Conservation (phyloP, 2,329 filamentous ascomycete species). For the Fusarium anthophilum region DNA sequence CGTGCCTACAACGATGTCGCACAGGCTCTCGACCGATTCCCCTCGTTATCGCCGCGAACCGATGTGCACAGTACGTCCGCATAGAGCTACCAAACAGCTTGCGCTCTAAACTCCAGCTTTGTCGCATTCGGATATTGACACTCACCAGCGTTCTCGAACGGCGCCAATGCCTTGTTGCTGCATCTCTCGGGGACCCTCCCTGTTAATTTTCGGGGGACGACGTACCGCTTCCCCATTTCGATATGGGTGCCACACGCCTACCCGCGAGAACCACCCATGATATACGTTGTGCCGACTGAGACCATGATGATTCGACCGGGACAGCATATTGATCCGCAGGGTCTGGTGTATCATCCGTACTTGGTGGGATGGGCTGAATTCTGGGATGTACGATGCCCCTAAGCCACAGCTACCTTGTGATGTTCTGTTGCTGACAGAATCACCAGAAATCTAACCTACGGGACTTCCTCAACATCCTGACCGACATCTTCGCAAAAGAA, state of each 20-base stretch:
- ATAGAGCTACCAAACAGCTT: slow-evolving; percentile 44
- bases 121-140: slow-evolving; percentile 16
- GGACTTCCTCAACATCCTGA: slow-evolving; percentile 83
- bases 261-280: slow-evolving; percentile 83
- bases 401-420: neutral
- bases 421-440: slow-evolving; percentile 1
- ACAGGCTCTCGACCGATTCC: slow-evolving; percentile 80
- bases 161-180: slow-evolving; percentile 84
- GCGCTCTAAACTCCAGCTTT: neutral
- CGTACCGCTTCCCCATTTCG: slow-evolving; percentile 90
- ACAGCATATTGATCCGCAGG: slow-evolving; percentile 94
- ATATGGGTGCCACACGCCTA: slow-evolving; percentile 95
- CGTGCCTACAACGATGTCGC: slow-evolving; percentile 93
- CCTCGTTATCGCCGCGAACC: slow-evolving; percentile 84
- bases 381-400: slow-evolving; percentile 77
- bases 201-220: slow-evolving; percentile 87
- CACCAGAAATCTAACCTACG: slow-evolving; percentile 80
- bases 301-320: slow-evolving; percentile 91
- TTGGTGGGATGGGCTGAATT: slow-evolving; percentile 88
- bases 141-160: slow-evolving; percentile 82
- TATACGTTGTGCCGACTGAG: slow-evolving; percentile 88
- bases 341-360: slow-evolving; percentile 95
- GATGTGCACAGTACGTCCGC: slow-evolving; percentile 84
- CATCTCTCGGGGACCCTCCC: slow-evolving; percentile 88
- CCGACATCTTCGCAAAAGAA: slow-evolving; percentile 92